Base-by-base conservation (phyloP, 768 basidiomycete genomes). In the Podaxis pistillaris region DNA sequence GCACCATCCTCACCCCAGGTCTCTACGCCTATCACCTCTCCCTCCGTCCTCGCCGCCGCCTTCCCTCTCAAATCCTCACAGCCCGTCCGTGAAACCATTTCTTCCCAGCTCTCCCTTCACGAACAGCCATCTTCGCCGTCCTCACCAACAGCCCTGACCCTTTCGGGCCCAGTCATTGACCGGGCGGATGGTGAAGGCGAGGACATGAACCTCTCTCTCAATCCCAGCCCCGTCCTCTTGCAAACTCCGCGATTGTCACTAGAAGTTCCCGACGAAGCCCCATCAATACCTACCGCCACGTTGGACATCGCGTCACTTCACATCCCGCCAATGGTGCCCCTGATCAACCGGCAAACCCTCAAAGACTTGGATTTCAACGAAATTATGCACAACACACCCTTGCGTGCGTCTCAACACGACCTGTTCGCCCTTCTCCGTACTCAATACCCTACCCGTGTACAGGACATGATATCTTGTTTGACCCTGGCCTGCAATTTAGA, bases 381-480 rank as follows among this genome's bases (percentile, higher is more conserved):
- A 58, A 94, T 96, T 68, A 81, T 96, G 61, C 86, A 91, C 53
- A 94, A 94, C 73, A 92, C 93, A 24, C 93, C 95, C 71, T 88
- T 96, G 63, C 90, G 95, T 93, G 76, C 78, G 88, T 89, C 22
- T 47, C 66, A 51, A 63, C 52, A 52, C 46, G 52, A 22, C 26
- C 36, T 67, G 47, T 64, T 36, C 63, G 60, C 61, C 28, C 53
- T 61, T 63, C 44, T 49, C 33, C 58, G 44, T 53, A 51, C 64
- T 67, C 38, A 62, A 57, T 68, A 51, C 58, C 55, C 65, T 63
- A 58, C 58, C 46, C 62, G 60, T 58, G 36, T 49, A 28, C 68
- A 93, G 91, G 91, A 37, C 94, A 96, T 68, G 94, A 96, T 75
- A 81, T 96, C 64, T 84, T 96, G 67, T 95, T 96, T 66, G 94